Evolutionary conservation across 805 yeast species (phyloP).

Genomic region (Jamesozyma lodderae): DNA sequence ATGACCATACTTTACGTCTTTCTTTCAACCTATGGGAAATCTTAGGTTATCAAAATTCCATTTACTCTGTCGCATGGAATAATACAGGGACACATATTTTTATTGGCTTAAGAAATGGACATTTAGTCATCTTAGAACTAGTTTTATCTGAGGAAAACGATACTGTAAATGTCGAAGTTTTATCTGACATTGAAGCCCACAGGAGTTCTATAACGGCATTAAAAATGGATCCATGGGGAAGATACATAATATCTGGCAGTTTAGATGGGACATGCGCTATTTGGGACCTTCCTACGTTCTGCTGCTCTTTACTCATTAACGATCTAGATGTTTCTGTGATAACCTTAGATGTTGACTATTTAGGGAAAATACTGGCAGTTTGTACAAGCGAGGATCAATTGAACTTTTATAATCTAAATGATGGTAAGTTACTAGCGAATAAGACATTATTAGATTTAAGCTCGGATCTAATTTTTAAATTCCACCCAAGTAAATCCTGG

Average conservation of each 20-base stretch:
- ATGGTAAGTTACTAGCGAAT: slow-evolving; percentile 6
- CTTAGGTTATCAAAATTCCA: slow-evolving; percentile 17
- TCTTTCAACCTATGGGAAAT: slow-evolving; percentile 4
- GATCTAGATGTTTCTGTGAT: slow-evolving; percentile 14
- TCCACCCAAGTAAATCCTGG: slow-evolving; percentile 22
- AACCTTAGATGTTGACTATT: slow-evolving; percentile 17
- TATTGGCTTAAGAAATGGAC: slow-evolving; percentile 44
- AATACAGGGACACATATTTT: slow-evolving; percentile 33
- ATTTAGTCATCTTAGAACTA: slow-evolving; percentile 21
- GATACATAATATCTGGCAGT: slow-evolving; percentile 43
- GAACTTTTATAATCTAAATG: slow-evolving; percentile 13
- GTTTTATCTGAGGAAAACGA: background rate
- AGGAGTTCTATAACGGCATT: slow-evolving; percentile 41
- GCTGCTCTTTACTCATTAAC: slow-evolving; percentile 11
- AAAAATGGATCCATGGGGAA: slow-evolving; percentile 45
- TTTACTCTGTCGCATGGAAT: slow-evolving; percentile 27
- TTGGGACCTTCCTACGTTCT: slow-evolving; percentile 18
- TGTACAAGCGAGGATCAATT: slow-evolving; percentile 13
- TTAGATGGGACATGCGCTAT: slow-evolving; percentile 21
- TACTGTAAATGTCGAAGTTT: slow-evolving; percentile 2
- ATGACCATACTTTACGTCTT: slow-evolving; percentile 24
- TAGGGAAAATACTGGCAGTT: slow-evolving; percentile 19
- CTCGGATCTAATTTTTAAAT: slow-evolving; percentile 15
- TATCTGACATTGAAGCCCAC: slow-evolving; percentile 35
- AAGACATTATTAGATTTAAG: slow-evolving; percentile 2